A percentile compares a stretch with the other conserved stretches of the same genome.
Conservation (phyloP, 2,329 filamentous ascomycete genomes). For the Hawksworthiomyces lignivorus region DNA sequence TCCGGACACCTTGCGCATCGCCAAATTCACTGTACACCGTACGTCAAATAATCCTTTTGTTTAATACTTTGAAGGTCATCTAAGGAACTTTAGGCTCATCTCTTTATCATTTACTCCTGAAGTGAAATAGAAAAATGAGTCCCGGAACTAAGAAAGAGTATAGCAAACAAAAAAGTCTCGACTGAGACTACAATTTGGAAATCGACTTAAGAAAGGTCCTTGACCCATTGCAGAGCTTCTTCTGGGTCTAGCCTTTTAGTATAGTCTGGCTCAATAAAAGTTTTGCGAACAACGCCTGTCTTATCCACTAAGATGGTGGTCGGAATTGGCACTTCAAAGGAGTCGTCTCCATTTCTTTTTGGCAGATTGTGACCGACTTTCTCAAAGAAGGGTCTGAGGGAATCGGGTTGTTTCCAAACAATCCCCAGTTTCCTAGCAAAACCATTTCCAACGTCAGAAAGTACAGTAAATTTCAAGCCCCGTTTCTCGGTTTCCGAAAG, state of each 20-base stretch:
- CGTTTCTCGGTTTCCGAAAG: conserved; percentile 32
- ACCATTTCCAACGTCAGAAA: conserved; percentile 30
- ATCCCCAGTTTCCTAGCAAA: conserved; percentile 30
- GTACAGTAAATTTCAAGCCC: conserved; percentile 30
- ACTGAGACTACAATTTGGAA: no score
- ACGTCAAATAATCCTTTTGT: no score
- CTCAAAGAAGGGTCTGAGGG: conserved; percentile 20
- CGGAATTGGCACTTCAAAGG: conserved; percentile 30
- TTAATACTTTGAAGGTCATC: no score
- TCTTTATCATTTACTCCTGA: no score
- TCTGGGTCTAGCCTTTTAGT: conserved; percentile 28
- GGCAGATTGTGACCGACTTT: conserved; percentile 24
- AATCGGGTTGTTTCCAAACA: conserved; percentile 24
- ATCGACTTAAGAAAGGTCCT: no score
- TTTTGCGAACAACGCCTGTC: conserved; percentile 27
- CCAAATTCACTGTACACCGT: no score
- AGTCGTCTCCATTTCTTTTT: conserved; percentile 29
- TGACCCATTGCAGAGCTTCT: conserved; percentile 26
- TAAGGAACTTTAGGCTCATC: no score
- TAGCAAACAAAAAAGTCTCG: no score
- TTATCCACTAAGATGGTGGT: conserved; percentile 30
- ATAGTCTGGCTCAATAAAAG: conserved; percentile 29
- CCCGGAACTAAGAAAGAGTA: no score
- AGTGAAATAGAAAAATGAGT: no score
- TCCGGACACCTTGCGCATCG: no score